Conservation (phyloP, 768 basidiomycete genomes). For the Kwoniella sp. region DNA sequence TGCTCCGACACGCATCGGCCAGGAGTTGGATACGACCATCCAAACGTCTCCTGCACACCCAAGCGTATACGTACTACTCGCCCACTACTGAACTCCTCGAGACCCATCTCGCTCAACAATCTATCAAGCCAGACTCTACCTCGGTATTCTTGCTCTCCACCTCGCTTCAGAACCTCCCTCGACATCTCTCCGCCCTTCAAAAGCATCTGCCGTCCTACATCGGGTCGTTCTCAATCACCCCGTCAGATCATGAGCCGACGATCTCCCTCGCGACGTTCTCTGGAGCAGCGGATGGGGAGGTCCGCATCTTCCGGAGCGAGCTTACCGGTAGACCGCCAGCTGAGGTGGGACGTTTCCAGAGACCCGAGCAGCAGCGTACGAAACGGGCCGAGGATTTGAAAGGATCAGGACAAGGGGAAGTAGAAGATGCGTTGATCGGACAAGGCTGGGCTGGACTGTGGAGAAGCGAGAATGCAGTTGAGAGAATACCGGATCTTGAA, state of each 20-base stretch:
- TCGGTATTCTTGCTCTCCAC: slow-evolving; percentile 42
- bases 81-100: slow-evolving; percentile 29
- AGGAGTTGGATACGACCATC: not conserved
- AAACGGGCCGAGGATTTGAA: slow-evolving; percentile 34
- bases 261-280: slow-evolving; percentile 31
- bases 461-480: slow-evolving; percentile 27
- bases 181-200: slow-evolving; percentile 25
- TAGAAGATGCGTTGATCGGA: slow-evolving; percentile 2
- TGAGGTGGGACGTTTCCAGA: slow-evolving; percentile 45
- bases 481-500: slow-evolving; percentile 32
- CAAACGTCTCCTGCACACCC: slow-evolving; percentile 10
- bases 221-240: slow-evolving; percentile 37
- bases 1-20: not conserved
- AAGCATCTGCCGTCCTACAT: slow-evolving; percentile 26
- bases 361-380: slow-evolving; percentile 23
- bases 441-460: slow-evolving; percentile 44
- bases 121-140: slow-evolving; percentile 2
- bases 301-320: slow-evolving; percentile 24
- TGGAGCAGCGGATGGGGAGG: not conserved
- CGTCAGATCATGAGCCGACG: slow-evolving; percentile 16
- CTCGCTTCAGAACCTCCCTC: slow-evolving; percentile 6
- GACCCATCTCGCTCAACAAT: slow-evolving; percentile 16
- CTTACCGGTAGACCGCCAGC: slow-evolving; percentile 33
- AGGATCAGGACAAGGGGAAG: slow-evolving; percentile 29
- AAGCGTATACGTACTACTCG: slow-evolving; percentile 35